Conservation (phyloP, 2,329 filamentous ascomycete species). For the Intubia oerlemansii region DNA sequence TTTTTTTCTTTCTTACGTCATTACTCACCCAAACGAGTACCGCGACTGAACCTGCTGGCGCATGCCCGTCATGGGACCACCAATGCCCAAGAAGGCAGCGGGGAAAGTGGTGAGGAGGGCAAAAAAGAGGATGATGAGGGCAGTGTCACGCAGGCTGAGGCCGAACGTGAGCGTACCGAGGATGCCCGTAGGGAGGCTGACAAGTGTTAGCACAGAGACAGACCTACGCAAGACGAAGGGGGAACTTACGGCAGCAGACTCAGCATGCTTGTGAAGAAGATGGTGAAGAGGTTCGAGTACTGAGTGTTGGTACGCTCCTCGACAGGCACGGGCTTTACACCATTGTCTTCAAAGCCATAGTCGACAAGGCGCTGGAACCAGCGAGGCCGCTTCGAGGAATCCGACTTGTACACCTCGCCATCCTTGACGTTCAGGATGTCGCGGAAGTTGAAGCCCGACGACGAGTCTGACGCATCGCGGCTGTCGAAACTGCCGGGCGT, state of each 20-base stretch:
- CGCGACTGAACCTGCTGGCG: constrained; percentile 39
- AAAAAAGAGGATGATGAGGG: constrained; percentile 38
- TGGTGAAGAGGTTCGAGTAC: constrained; percentile 34
- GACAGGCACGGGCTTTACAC: constrained; percentile 31
- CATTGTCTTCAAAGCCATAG: constrained; percentile 28
- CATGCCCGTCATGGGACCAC: constrained; percentile 33
- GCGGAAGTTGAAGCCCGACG: too few relatives aligned
- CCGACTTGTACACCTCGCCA: constrained; percentile 13
- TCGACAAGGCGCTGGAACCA: constrained; percentile 23
- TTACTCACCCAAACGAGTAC: constrained; percentile 31
- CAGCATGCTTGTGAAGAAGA: constrained; percentile 36
- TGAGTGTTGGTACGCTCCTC: constrained; percentile 29
- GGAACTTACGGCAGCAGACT: constrained; percentile 33
- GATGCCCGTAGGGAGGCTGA: constrained; percentile 34
- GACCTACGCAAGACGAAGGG: too few relatives aligned
- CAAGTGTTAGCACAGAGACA: not conserved
- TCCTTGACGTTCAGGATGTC: constrained; percentile 12
- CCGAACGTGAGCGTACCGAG: constrained; percentile 31
- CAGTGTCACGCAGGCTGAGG: constrained; percentile 30
- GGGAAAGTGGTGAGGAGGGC: constrained; percentile 28
- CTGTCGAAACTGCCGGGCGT: too few relatives aligned
- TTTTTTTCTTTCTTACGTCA: too few relatives aligned
- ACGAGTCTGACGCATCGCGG: not conserved
- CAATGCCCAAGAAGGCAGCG: constrained; percentile 31
- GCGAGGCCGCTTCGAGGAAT: constrained; percentile 12